Evolutionary conservation across 1,284 basidiomycete species (phyloP), one percentile per base, ranked within the genome.

Genomic region (Ustilago crameri): DNA sequence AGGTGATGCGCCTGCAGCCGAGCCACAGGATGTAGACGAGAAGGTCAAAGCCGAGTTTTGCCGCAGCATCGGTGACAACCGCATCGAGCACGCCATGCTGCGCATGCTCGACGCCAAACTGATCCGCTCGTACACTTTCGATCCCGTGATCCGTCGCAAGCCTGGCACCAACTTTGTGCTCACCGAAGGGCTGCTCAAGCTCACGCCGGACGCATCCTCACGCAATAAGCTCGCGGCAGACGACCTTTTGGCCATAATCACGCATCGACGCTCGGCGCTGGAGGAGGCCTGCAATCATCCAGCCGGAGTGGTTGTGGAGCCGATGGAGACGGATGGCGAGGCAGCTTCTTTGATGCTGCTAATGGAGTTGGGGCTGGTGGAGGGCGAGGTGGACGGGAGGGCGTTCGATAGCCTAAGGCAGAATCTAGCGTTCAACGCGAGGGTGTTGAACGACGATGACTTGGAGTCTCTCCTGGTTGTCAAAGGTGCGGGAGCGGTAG

Each of bases 81-180:
- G 35, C 15, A 61, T 79, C 32, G 76, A 76, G 24, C 41, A 43
- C 27, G 72, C 74, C 0, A 60, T 75, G 35, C 58, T 54, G 18
- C 57, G 58, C 5, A 23, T 76, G 37, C 41, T 79, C 10, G 67
- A 74, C 5, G 42, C 35, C 38, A 61, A 45, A 37, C 51, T 66
- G n/a, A 65, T 74, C 23, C 61, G 66, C 22, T 41, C 54, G 24
- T 32, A 54, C 22, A 43, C 54, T 10, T 17, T 43, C 54, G 66
- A 74, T n/a, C 58, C 62, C 1, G 14, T 30, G 22, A 20, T 45
- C 3, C 57, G 71, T n/a, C 65, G 71, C 30, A 51, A 32, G 18
- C 71, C 71, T 8, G 71, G 71, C 5, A 69, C 66, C 51, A 74
- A 74, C 52, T 69, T 74, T 53, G 71, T 60, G 20, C 45, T 69